Evolutionary conservation across 768 basidiomycete genomes (phyloP).

Genomic region (Lactarius sanguifluus): DNA sequence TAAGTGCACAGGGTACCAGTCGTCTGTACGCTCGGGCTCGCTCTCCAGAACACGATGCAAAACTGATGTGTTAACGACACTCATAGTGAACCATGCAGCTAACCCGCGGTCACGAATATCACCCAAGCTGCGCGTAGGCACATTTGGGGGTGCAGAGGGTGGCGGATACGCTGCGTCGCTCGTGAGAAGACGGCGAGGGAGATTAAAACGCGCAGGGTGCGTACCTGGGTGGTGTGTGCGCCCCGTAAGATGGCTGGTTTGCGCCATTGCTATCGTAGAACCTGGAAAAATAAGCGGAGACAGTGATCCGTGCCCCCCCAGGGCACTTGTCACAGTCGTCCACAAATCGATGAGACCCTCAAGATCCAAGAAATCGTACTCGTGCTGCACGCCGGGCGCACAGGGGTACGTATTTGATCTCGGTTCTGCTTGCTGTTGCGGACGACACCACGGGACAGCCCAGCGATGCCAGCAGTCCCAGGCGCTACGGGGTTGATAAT

Average conservation of each 20-base stretch:
- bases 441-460: conserved; percentile 27
- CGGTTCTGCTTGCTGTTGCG: neutral
- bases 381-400: conserved; percentile 29
- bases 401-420: conserved; percentile 21
- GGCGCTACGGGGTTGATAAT: conserved; percentile 15
- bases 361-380: conserved; percentile 21
- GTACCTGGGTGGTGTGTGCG: conserved; percentile 28
- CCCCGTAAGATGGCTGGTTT: conserved; percentile 5
- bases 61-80: conserved; percentile 25
- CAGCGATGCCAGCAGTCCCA: conserved; percentile 32
- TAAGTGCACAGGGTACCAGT: conserved; percentile 20
- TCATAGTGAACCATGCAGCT: conserved; percentile 27
- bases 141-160: conserved; percentile 19
- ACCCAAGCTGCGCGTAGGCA: conserved; percentile 27
- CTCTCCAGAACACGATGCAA: conserved; percentile 20
- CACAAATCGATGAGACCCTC: conserved; percentile 24
- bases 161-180: conserved; percentile 24
- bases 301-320: neutral
- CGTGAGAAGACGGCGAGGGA: conserved; percentile 10
- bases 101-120: conserved; percentile 22
- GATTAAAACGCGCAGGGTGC: conserved; percentile 2
- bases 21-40: conserved; percentile 15
- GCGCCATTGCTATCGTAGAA: neutral
- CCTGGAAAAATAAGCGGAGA: conserved; percentile 1
- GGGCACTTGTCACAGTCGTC: conserved; percentile 13